Conservation (phyloP, 192 early-diverging fungal genomes). For the Piromyces finnis region DNA sequence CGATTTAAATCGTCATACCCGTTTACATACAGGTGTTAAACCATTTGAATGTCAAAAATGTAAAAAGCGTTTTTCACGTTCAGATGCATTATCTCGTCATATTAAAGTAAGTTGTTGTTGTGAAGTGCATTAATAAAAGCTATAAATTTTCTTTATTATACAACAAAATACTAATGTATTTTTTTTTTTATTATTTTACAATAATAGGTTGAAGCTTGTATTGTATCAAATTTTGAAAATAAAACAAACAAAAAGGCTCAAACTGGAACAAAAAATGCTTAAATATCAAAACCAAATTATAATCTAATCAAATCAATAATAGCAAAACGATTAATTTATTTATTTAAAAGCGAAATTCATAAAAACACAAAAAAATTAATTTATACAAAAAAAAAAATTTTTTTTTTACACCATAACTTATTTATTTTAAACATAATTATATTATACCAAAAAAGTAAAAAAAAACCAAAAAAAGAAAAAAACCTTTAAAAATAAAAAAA, state of each 20-base stretch:
- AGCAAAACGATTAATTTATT: neutral
- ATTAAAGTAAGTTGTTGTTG: neutral
- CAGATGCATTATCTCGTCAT: neutral
- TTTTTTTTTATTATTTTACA: too few species aligned
- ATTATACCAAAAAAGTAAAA: too few species aligned
- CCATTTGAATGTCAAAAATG: conserved; percentile 27
- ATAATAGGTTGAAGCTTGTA: neutral
- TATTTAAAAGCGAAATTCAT: too few species aligned
- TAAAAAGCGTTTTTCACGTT: conserved; percentile 26
- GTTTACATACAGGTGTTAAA: conserved; percentile 23
- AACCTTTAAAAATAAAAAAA: too few species aligned
- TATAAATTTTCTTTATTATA: too few species aligned
- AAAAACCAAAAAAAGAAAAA: too few species aligned
- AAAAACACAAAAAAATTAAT: too few species aligned
- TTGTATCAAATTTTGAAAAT: neutral
- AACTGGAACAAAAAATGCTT: neutral
- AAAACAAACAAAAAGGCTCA: neutral
- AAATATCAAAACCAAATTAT: neutral
- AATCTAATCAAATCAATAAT: neutral
- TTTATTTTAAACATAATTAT: too few species aligned
- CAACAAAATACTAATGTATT: neutral
- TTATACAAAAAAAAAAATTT: too few species aligned
- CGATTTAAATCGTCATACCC: conserved; percentile 26
- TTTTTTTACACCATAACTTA: too few species aligned
- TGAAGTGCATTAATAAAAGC: too few species aligned